These are phyloP conservation scores for Moniliophthora roreri DNA, from an alignment of 1,284 basidiomycete genomes.

Conservation along the genomic window DNA sequence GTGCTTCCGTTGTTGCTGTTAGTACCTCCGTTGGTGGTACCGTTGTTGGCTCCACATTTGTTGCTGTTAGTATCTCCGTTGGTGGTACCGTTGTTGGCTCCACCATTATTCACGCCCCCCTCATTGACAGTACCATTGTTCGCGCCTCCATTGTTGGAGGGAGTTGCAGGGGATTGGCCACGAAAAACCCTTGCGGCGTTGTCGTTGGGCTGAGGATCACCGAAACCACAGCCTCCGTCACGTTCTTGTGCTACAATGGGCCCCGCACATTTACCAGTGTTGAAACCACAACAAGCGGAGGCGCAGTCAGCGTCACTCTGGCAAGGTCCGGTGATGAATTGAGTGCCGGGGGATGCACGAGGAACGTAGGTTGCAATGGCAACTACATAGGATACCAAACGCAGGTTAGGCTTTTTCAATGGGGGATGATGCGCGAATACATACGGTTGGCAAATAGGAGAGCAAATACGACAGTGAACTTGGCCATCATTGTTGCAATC, in stretches of 20 bases:
- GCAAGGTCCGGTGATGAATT: conserved; percentile 1
- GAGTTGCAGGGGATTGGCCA: not conserved
- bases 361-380: not conserved
- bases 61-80: not conserved
- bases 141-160: not conserved
- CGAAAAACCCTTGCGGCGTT: not conserved
- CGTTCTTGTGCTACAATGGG: not conserved
- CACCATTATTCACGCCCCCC: not conserved
- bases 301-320: not conserved
- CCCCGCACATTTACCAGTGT: not conserved
- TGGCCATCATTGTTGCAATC: not conserved
- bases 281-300: not conserved
- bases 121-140: not conserved
- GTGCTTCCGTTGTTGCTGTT: not conserved
- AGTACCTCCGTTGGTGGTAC: not conserved
- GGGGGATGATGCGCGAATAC: not conserved
- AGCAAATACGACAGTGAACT: not conserved
- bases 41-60: not conserved
- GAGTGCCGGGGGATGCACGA: not conserved
- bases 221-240: not conserved
- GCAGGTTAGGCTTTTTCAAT: too few species aligned
- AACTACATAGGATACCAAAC: not conserved
- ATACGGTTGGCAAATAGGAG: conserved; percentile 1
- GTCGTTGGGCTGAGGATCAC: not conserved
- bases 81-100: not conserved